Evolutionary conservation across 1,139 yeast species (phyloP).

Genomic region (Kodamaea derodonti): DNA sequence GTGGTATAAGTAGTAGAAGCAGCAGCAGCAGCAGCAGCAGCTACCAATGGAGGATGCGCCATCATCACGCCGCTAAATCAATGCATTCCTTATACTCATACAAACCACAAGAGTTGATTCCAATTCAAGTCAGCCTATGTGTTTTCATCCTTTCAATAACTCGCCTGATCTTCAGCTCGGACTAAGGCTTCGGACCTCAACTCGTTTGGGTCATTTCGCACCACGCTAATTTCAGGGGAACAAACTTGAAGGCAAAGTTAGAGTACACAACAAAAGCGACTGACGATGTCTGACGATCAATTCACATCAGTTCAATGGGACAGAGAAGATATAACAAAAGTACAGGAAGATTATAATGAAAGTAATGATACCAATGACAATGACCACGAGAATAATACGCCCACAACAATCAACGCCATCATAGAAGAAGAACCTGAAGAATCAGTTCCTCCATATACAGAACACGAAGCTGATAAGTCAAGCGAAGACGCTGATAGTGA

Average conservation of each 20-base stretch:
- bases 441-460: conserved; percentile 5
- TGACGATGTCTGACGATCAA: conserved; percentile 43
- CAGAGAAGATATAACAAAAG: conserved; percentile 33
- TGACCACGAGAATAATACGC: neutral
- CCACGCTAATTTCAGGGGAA: neutral
- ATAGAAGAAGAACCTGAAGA: conserved; percentile 9
- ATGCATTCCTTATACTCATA: too few species aligned
- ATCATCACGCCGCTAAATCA: too few species aligned
- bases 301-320: conserved; percentile 61
- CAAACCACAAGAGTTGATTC: too few species aligned
- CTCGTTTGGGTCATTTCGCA: too few species aligned
- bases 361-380: neutral
- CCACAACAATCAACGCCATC: neutral
- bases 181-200: too few species aligned
- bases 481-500: conserved; percentile 3
- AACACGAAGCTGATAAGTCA: conserved; percentile 4
- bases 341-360: neutral
- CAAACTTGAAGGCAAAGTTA: neutral
- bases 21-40: too few species aligned
- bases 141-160: too few species aligned
- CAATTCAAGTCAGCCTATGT: too few species aligned
- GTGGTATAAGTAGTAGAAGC: too few species aligned
- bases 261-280: conserved; percentile 4
- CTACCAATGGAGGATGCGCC: too few species aligned
- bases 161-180: too few species aligned